Base-by-base conservation (phyloP, 208 protist species). In the Leishmania mexicana region DNA sequence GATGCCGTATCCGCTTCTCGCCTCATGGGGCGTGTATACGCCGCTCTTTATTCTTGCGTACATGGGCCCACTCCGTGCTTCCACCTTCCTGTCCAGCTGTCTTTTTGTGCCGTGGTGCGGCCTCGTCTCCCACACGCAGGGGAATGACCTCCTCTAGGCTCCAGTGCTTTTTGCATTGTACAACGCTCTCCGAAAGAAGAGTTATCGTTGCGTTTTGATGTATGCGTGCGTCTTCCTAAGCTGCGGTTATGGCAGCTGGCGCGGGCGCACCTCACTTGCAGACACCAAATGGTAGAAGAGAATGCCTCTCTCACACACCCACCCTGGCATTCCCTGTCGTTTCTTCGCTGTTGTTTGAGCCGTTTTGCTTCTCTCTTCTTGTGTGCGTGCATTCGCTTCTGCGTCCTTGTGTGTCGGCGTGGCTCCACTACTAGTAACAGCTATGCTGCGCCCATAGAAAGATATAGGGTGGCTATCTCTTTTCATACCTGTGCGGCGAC, bases 1-100 rank as follows among this genome's bases (percentile, higher is more conserved):
- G 51, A 87, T 97, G 85, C 94, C 94, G n/a, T 82, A 84, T 21
- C 85, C 91, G 40, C 75, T 97, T 51, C 62, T 97, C 15, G 83
- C 85, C 4, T 96, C 94, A 31, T 97, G 94, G 94, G 83, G 74
- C n/a, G 88, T 93, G 24, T 92, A 87, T 79, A 78, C 82, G 11
- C 94, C 94, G 24, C 75, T 94, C 1, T 91, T 86, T 47, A 54
- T 89, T 0, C 75, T 90, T 7, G 73, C 70, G 6, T 97, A 92
- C 79, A 54, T 84, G 13, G 86, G 88, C 0, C 81, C 78, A 47
- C 85, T 79, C 28, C 85, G 85, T 45, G 81, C 85, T 13, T 70
- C 71, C 21, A 80, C 80, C 1, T 53, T 83, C 24, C 77, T 88
- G 1, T 76, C 76, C 49, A 81, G 76, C 49, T 73, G 53, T 17